A percentile compares a stretch with the other conserved stretches of the same genome.
Evolutionary conservation across 768 basidiomycete genomes (phyloP).

Genomic region (Suillus fuscotomentosus): DNA sequence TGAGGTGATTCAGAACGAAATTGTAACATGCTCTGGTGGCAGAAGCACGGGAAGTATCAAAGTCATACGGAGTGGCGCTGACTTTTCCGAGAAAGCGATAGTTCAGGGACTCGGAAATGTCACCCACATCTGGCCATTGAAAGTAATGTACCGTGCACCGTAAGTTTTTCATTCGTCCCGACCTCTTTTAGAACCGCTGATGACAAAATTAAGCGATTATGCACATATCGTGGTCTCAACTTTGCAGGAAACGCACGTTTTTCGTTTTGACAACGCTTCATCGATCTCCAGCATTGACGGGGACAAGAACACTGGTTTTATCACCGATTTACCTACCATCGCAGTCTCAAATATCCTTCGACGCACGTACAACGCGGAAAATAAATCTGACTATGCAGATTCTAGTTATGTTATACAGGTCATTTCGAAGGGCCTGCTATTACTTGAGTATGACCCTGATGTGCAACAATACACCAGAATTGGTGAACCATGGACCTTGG

Average conservation of each 20-base stretch:
- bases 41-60: conserved; percentile 74
- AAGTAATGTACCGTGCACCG: conserved; percentile 44
- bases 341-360: conserved; percentile 57
- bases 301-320: conserved; percentile 50
- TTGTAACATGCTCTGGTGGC: conserved; percentile 86
- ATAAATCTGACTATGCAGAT: conserved; percentile 34
- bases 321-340: conserved; percentile 53
- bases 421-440: conserved; percentile 51
- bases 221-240: conserved; percentile 63
- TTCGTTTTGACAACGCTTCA: conserved; percentile 42
- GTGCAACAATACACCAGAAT: conserved; percentile 41
- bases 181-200: background rate
- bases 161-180: conserved; percentile 31
- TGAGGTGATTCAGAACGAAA: conserved; percentile 51
- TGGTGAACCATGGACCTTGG: conserved; percentile 39
- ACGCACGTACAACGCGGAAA: conserved; percentile 14
- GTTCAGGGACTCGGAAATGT: conserved; percentile 57
- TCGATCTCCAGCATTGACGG: conserved; percentile 23
- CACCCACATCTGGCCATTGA: conserved; percentile 63
- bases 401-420: conserved; percentile 73
- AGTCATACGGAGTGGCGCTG: conserved; percentile 78
- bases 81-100: conserved; percentile 63
- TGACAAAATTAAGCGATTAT: conserved; percentile 39
- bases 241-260: conserved; percentile 49
- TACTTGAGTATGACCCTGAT: conserved; percentile 55